Conservation (phyloP, 1,139 yeast genomes). For the Candida pseudocylindracea region DNA sequence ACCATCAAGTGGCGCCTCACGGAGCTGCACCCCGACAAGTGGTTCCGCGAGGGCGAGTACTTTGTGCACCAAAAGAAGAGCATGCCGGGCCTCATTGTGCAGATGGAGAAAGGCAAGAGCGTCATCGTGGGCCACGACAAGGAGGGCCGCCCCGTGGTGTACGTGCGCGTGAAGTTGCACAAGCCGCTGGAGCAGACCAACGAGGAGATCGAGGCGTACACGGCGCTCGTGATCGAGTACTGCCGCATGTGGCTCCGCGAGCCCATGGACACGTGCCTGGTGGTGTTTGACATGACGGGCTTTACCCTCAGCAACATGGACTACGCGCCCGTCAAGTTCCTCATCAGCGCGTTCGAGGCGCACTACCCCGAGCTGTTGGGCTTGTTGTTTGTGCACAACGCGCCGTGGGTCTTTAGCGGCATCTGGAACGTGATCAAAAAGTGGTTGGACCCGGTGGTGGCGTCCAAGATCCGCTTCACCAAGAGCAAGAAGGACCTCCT, state of each 20-base stretch:
- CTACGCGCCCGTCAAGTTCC: conserved; percentile 18
- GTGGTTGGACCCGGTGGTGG: conserved; percentile 25
- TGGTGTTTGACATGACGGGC: conserved; percentile 23
- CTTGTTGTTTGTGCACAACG: conserved; percentile 16
- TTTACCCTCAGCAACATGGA: conserved; percentile 24
- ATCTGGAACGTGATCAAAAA: conserved; percentile 22
- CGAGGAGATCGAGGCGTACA: conserved; percentile 16
- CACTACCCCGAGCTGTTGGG: conserved; percentile 26
- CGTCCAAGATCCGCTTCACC: conserved; percentile 20
- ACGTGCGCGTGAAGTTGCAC: conserved; percentile 18
- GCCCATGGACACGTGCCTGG: conserved; percentile 15
- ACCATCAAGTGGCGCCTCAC: conserved; percentile 17
- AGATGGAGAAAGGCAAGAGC: conserved; percentile 5
- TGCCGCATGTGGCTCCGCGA: conserved; percentile 15
- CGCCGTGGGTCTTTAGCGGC: conserved; percentile 27
- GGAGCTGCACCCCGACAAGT: conserved; percentile 10
- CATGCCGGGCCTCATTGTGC: conserved; percentile 1
- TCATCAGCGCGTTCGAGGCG: conserved; percentile 22
- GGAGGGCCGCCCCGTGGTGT: conserved; percentile 15
- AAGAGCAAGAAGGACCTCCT: conserved; percentile 14
- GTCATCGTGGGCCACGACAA: conserved; percentile 18
- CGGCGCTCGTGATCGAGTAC: conserved; percentile 18
- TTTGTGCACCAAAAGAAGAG: conserved; percentile 1
- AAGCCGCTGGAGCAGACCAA: conserved; percentile 16
- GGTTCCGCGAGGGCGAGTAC: conserved; percentile 15